Base-by-base conservation (phyloP, 225 moss, liverwort and hornwort species). In the Polytrichum formosum region DNA sequence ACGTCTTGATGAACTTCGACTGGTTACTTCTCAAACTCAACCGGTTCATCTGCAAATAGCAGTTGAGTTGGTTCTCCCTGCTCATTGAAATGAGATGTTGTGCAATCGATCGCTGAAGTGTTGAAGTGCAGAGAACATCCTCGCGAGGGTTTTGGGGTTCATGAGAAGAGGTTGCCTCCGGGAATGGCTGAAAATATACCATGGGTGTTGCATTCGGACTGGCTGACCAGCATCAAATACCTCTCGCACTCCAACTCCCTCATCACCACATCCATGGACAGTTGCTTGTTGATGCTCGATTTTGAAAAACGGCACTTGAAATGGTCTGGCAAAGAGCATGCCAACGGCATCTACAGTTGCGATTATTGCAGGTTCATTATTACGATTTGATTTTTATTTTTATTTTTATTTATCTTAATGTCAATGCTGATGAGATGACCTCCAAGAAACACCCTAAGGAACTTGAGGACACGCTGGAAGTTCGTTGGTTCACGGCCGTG, bases 261-360 rank as follows among this genome's bases (percentile, higher is more conserved):
- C 13, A 79, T 93, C 77, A 91, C 91, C 10, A 88, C 96, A 37
- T 84, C 91, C 67, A 96, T 93, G 96, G 93, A 96, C 61, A 76
- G 87, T 28, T 83, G 79, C 59, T 77, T 96, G 69, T 83, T 89
- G 54, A 91, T 96, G 96, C 81, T 96, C 55, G 96, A 96, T 73
- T 89, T 93, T 74, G 93, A 96, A 72, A 91, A 84, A 77, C 82
- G 93, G 31, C 81, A 81, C 66, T 4, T 81, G 53, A 96, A 93
- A 68, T 96, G 96, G 96, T 74, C 89, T 1, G 90, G 84, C 37
- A 87, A 87, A 64, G 96, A 96, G 84, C 96, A 96, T 76, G 80
- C 83, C 26, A 83, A 85, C 72, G 95, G 95, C 29, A 91, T 92
- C 33, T 86, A 86, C 69, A 83, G 88, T 65, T 84, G 94, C 72